A percentile compares a stretch with the other conserved stretches of the same genome.
Evolutionary conservation across 768 basidiomycete species (phyloP).

Genomic region (Agaricus blazei): DNA sequence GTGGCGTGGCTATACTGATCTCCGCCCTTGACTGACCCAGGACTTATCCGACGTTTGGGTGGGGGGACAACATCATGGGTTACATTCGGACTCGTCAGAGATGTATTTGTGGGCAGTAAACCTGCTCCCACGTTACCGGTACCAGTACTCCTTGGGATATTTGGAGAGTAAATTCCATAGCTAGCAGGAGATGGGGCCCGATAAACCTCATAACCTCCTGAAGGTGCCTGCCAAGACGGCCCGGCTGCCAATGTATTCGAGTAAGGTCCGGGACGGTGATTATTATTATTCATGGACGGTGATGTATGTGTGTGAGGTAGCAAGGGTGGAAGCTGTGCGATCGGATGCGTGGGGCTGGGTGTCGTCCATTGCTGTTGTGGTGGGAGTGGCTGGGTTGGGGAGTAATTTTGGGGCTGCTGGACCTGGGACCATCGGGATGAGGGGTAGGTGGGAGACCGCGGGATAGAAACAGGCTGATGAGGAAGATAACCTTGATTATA

Average conservation of each 20-base stretch:
- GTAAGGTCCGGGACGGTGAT: constrained; percentile 5
- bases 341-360: constrained; percentile 22
- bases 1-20: constrained; percentile 36
- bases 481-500: constrained; percentile 27
- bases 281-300: constrained; percentile 1
- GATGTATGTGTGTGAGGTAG: not conserved
- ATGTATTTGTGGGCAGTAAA: constrained; percentile 20
- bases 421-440: constrained; percentile 38
- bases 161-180: constrained; percentile 20
- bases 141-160: constrained; percentile 11
- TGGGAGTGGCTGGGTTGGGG: not conserved
- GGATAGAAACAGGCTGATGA: constrained; percentile 29
- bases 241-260: constrained; percentile 4
- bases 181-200: constrained; percentile 27
- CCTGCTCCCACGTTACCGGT: constrained; percentile 27
- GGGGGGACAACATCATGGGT: constrained; percentile 47
- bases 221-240: constrained; percentile 5
- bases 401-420: not conserved
- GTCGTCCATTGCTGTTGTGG: constrained; percentile 6
- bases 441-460: constrained; percentile 31
- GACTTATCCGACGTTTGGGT: constrained; percentile 52
- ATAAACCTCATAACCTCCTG: constrained; percentile 11
- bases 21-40: constrained; percentile 37
- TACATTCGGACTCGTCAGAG: not conserved
- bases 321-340: constrained; percentile 20